Base-by-base conservation (phyloP, 768 basidiomycete genomes). In the Lactifluus echinatus region DNA sequence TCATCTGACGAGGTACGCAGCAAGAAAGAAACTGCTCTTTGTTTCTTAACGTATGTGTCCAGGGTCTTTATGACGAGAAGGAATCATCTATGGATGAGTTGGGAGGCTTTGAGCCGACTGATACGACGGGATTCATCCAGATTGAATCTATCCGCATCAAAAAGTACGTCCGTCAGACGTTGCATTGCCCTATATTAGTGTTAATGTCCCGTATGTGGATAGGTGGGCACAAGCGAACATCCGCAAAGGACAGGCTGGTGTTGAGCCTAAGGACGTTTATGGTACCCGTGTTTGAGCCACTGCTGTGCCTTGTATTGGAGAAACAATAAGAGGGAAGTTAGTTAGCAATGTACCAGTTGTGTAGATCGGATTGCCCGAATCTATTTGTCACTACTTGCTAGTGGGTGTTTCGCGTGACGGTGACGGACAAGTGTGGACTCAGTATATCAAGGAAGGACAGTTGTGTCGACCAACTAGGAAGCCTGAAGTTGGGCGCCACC, bases 21-120 rank as follows among this genome's bases (percentile, higher is more conserved):
- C 29, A 49, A 44, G 43, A 40, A 26, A 26, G 12, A 2, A 6
- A 19, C 46, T 14, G 10, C 26, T 10, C 8, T 4, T 42, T 31
- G 44, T 31, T 31, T 31, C 10, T 42, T 43, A 29, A 47, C 14
- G 19, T 14, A 0, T 8, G 45, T n/a, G 12, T 28, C 2, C 60
- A 90, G 86, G 90, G 91, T 68, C 79, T 99, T 24, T 99, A 99
- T 70, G 96, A 99, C 67, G 93, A 90, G 67, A 85, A 85, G 31
- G 80, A 96, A 73, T 92, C 91, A 10, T 96, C 93, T 53, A 98
- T 99, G 96, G 96, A 99, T 71, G 93, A 95, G 74, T 84, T 97
- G 56, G 95, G 96, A 59, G 95, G 94, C 42, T 98, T 99, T 73
- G 92, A 95, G 74, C 94, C 94, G 21, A 90, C 88, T 31, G 93